Evolutionary conservation across 2,329 filamentous ascomycete genomes (phyloP).

Genomic region (Neopestalotiopsis rosae): DNA sequence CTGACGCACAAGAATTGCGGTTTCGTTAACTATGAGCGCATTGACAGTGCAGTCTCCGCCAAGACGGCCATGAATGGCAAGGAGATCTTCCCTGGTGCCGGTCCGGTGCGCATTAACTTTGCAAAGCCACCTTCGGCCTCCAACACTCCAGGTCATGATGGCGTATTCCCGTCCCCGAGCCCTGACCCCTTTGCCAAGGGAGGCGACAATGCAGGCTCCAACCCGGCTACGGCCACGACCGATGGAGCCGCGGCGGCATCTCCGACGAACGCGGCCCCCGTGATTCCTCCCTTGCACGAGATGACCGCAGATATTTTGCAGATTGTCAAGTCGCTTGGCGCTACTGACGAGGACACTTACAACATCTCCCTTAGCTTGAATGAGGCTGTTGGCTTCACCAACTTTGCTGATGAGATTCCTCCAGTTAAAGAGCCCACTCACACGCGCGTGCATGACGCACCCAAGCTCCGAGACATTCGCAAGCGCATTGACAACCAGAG

Average conservation of each 20-base stretch:
- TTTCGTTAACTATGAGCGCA: conserved; percentile 94
- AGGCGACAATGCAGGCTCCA: conserved; percentile 50
- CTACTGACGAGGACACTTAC: conserved; percentile 76
- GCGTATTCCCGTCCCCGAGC: conserved; percentile 87
- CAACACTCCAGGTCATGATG: conserved; percentile 86
- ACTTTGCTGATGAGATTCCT: conserved; percentile 84
- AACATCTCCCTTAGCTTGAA: conserved; percentile 78
- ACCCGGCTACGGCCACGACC: conserved; percentile 47
- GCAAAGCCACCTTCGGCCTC: conserved; percentile 93
- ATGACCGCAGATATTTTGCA: conserved; percentile 82
- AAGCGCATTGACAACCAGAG: conserved; percentile 98
- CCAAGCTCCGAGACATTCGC: conserved; percentile 91
- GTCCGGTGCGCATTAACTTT: conserved; percentile 94
- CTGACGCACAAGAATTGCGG: conserved; percentile 99
- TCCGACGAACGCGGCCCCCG: conserved; percentile 57
- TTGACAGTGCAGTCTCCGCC: conserved; percentile 89
- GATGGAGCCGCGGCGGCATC: conserved; percentile 34
- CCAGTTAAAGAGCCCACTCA: conserved; percentile 86
- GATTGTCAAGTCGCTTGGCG: conserved; percentile 89
- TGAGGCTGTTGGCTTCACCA: conserved; percentile 74
- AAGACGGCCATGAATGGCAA: conserved; percentile 91
- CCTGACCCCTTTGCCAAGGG: conserved; percentile 79
- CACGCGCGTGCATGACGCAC: conserved; percentile 88
- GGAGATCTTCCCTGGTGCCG: conserved; percentile 96
- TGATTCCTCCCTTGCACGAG: conserved; percentile 75